Base-by-base conservation (phyloP, 345 rosid species). In the Erodium maritimum region DNA sequence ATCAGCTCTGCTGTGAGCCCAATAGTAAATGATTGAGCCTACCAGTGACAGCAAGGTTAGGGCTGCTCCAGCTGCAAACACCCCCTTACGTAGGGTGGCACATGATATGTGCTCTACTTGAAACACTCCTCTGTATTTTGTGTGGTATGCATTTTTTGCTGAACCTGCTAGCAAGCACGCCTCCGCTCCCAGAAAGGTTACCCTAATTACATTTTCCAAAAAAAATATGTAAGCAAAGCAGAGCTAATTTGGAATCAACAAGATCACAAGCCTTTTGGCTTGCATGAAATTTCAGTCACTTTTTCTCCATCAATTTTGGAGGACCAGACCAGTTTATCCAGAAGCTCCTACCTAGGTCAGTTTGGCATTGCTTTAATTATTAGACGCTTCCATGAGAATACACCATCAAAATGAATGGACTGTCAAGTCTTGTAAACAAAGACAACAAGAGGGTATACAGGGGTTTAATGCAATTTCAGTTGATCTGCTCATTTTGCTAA, bases 131-230 rank as follows among this genome's bases (percentile, higher is more conserved):
- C 90, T n/a, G 63, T 71, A 83, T 71, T 80, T 91, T 21, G 98
- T 88, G 71, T 91, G 98, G 77, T 91, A 86, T 11, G 87, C 86
- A 57, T 91, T 91, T 73, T 68, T 70, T 0, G 80, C 98, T 33
- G 96, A 91, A 54, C 98, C 98, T 19, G 91, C 98, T 63, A 88
- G 65, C 62, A 91, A 79, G 75, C 96, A 91, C 46, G 94, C 95
- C 70, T 88, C 98, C 2, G 96, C 98, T 59, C 88, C 98, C 71
- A 91, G 21, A 74, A 91, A 86, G 77, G 84, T 84, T 68, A 86
- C 58, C 98, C 98, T 88, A 23, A 60, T 62, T 60, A 62, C 52
- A 50, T 19, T 5, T 51, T 50, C 17, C 21, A 45, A 6, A 19
- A 50, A 21, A 34, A 63, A 24, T 54, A 17, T 23, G 7, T 55